Base-by-base conservation (phyloP, 805 yeast genomes). In the Cyberlindnera japonica region DNA sequence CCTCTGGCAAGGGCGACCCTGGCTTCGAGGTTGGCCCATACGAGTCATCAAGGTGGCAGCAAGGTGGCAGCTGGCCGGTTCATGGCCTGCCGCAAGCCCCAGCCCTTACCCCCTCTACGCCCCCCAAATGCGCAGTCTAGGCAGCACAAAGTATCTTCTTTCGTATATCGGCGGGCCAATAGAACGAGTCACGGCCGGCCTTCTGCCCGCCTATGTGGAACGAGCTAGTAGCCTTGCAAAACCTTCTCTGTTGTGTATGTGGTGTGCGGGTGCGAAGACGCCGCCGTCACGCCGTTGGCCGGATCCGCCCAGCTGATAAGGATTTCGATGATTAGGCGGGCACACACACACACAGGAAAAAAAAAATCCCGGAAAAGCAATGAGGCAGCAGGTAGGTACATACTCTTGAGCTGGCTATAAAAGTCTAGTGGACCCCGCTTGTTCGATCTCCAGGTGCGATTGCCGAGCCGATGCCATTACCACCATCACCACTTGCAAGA, bases 261-360 rank as follows among this genome's bases (percentile, higher is more conserved):
- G 14, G 28, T 25, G 28, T 25, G 14, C n/a, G 28, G 28, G 28
- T 25, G 28, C 16, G n/a, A n/a, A 5, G 7, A 6, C 30, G 11
- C 14, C 30, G 30, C 30, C 30, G 18, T 7, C 30, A 18, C 30
- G 30, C 30, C 30, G 30, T 27, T 27, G 30, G 30, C 30, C 30
- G 30, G 18, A 15, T n/a, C 18, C 24, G 24, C 18, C 18, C 30
- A 15, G 30, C 30, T 27, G 30, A 27, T 27, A 27, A 27, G 30
- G 30, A 27, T n/a, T n/a, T n/a, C n/a, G n/a, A n/a, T n/a, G n/a
- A n/a, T n/a, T n/a, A n/a, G n/a, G n/a, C n/a, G n/a, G n/a, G n/a
- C n/a, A 14, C 9, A 13, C 11, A 9, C 15, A 6, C 10, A 13
- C 14, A 6, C 28, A 7, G 28, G n/a, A 12, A 13, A 13, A 25